Conservation (phyloP, 495 filamentous ascomycete genomes). For the Lindgomyces ingoldianus region DNA sequence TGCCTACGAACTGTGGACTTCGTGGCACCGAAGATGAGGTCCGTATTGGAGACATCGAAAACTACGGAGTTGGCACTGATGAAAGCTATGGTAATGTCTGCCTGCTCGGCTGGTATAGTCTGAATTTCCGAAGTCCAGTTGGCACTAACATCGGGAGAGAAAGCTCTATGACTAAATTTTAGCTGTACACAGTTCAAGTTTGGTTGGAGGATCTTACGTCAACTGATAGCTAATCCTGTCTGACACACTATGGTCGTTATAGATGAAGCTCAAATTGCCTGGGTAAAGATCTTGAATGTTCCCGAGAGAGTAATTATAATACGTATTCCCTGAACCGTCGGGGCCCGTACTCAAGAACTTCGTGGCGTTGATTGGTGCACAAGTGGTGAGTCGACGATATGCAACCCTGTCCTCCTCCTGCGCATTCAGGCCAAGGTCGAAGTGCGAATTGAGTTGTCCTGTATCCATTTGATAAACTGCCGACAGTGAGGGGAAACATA, state of each 20-base stretch:
- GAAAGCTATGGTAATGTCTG: background rate
- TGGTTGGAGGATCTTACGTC: background rate
- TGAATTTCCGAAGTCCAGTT: conserved; percentile 5
- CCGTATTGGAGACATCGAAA: background rate
- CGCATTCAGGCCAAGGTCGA: conserved; percentile 7
- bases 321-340: background rate
- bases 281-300: background rate
- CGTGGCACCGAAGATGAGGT: background rate
- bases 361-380: conserved; percentile 5
- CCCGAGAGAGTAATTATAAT: conserved; percentile 5
- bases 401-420: background rate
- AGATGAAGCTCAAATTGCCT: conserved; percentile 4
- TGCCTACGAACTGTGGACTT: background rate
- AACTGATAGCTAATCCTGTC: conserved; percentile 2
- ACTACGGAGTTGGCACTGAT: conserved; percentile 3
- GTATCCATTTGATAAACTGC: conserved; percentile 8
- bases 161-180: background rate
- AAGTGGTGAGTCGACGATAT: conserved; percentile 7
- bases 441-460: background rate
- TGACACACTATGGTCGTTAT: background rate
- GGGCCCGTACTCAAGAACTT: conserved; percentile 1
- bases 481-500: conserved; percentile 4
- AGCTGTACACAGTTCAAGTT: background rate
- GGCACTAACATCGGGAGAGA: background rate
- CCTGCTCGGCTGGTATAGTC: background rate